Evolutionary conservation across 306 rosid genomes (phyloP).

Genomic region (Prunus fruticosa): DNA sequence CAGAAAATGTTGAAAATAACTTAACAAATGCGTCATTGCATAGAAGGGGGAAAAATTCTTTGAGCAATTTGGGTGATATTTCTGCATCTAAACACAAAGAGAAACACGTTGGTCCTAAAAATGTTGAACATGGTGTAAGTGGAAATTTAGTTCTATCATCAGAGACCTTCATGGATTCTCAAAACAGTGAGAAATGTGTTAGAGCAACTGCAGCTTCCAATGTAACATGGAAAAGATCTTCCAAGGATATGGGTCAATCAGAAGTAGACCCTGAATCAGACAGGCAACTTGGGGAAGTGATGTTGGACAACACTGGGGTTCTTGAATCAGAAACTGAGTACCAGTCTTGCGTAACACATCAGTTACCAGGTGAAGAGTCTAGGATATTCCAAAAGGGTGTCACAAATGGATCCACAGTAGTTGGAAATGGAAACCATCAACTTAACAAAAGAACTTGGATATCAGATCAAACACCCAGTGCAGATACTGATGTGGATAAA

Average conservation of each 20-base stretch:
- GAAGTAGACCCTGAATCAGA: not conserved
- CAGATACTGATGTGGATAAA: constrained; percentile 6
- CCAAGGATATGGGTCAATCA: constrained; percentile 3
- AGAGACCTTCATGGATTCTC: constrained; percentile 8
- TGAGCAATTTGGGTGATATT: not conserved
- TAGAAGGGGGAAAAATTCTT: not conserved
- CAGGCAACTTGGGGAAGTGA: not conserved
- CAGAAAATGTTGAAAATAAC: not conserved
- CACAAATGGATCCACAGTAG: not conserved
- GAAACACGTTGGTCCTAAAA: not conserved
- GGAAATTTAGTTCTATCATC: not conserved
- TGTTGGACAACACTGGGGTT: not conserved
- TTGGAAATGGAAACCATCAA: constrained; percentile 7
- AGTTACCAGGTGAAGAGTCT: constrained; percentile 12
- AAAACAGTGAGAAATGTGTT: not conserved
- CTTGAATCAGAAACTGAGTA: not conserved
- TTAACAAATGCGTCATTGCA: not conserved
- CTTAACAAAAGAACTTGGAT: not conserved
- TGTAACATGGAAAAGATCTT: not conserved
- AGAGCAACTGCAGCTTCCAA: not conserved
- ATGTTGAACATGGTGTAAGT: not conserved
- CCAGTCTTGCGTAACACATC: not conserved
- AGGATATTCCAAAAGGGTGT: constrained; percentile 1
- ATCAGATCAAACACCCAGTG: not conserved
- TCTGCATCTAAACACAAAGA: not conserved